Conservation (phyloP, 140 eudicot species). For the Senecio squalidus region DNA sequence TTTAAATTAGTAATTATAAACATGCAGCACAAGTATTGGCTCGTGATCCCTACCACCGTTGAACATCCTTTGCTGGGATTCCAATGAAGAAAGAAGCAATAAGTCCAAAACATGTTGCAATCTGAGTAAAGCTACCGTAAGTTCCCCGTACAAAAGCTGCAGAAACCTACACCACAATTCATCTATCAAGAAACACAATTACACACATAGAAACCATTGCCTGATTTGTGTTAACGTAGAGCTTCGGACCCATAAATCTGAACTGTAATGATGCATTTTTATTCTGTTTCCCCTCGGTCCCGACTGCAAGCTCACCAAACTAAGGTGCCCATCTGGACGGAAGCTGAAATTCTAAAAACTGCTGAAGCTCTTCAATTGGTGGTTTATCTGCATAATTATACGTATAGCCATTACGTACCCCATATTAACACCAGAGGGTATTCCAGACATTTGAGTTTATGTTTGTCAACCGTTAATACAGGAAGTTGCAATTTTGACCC, state of each 20-base stretch:
- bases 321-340: constrained; percentile 89
- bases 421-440: neutral
- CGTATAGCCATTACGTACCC: too few relatives aligned
- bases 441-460: constrained; percentile 10
- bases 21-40: neutral
- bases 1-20: constrained; percentile 4
- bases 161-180: too few relatives aligned
- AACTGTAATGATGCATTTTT: constrained; percentile 58
- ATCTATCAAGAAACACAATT: neutral
- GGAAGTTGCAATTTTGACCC: neutral
- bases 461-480: neutral
- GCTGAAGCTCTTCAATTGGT: constrained; percentile 97
- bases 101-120: constrained; percentile 87
- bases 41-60: constrained; percentile 59
- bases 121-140: constrained; percentile 81
- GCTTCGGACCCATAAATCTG: constrained; percentile 77
- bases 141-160: constrained; percentile 89
- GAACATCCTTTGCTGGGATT: constrained; percentile 65
- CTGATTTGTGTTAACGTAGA: constrained; percentile 54
- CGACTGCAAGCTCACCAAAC: constrained; percentile 75
- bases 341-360: constrained; percentile 89
- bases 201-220: constrained; percentile 22
- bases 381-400: constrained; percentile 78
- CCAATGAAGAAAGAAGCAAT: constrained; percentile 68
- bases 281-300: constrained; percentile 70